Evolutionary conservation across 2,329 filamentous ascomycete species (phyloP).

Genomic region (Alternaria viburni): DNA sequence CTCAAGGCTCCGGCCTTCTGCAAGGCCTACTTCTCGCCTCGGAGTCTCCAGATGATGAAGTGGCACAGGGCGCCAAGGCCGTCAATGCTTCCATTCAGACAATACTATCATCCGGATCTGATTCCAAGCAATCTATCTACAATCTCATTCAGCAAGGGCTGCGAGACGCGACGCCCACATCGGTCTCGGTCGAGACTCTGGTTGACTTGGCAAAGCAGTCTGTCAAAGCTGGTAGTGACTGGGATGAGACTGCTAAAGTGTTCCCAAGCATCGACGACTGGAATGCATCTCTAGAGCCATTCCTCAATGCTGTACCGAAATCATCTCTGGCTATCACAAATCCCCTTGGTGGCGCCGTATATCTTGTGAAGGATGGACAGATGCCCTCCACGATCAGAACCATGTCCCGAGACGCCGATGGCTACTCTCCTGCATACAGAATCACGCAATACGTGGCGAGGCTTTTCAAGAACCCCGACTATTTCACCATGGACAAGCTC

Average conservation of each 20-base stretch:
- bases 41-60: slow-evolving; percentile 60
- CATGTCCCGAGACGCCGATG: slow-evolving; percentile 68
- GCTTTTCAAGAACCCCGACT: slow-evolving; percentile 58
- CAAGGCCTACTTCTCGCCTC: slow-evolving; percentile 60
- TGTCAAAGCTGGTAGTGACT: slow-evolving; percentile 41
- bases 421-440: slow-evolving; percentile 74
- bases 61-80: slow-evolving; percentile 53
- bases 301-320: slow-evolving; percentile 62
- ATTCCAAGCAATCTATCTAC: slow-evolving; percentile 55
- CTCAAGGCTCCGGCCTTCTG: slow-evolving; percentile 58
- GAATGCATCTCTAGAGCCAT: slow-evolving; percentile 65
- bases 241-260: slow-evolving; percentile 53
- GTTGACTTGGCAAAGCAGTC: slow-evolving; percentile 60
- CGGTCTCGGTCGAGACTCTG: slow-evolving; percentile 61
- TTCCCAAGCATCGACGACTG: slow-evolving; percentile 71
- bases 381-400: slow-evolving; percentile 27
- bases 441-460: slow-evolving; percentile 74
- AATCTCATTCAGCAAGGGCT: slow-evolving; percentile 61
- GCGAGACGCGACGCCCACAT: slow-evolving; percentile 50
- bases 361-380: slow-evolving; percentile 59
- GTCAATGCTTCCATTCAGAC: slow-evolving; percentile 48
- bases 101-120: slow-evolving; percentile 45
- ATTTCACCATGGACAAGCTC: slow-evolving; percentile 41
- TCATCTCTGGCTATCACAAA: slow-evolving; percentile 76
- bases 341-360: slow-evolving; percentile 71